These are phyloP conservation scores for Zasmidium angulare DNA, from an alignment of 2,329 filamentous ascomycete species.

Conservation along the genomic window DNA sequence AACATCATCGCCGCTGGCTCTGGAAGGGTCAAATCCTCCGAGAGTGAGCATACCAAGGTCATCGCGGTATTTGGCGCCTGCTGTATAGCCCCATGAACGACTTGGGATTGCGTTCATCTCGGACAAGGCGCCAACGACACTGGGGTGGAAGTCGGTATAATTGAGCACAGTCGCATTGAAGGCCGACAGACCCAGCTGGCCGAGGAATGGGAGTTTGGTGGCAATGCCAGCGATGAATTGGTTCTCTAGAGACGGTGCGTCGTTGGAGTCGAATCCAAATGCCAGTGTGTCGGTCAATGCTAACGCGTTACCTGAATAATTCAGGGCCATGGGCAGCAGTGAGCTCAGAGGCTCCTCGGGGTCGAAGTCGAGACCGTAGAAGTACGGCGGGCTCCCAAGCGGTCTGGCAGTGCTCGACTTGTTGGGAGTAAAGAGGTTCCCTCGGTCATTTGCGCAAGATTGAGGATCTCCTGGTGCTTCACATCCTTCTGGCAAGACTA, in stretches of 20 bases:
- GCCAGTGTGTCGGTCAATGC: neutral
- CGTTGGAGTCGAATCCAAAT: slow-evolving; percentile 1
- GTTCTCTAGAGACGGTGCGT: neutral
- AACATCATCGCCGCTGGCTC: slow-evolving; percentile 39
- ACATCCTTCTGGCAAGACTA: slow-evolving; percentile 60
- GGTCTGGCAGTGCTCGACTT: neutral
- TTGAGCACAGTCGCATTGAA: slow-evolving; percentile 39
- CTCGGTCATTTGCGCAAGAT: slow-evolving; percentile 4
- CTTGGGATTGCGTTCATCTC: slow-evolving; percentile 35
- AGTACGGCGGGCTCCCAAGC: neutral
- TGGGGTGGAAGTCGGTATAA: slow-evolving; percentile 26
- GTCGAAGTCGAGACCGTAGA: slow-evolving; percentile 4
- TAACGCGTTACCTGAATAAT: neutral
- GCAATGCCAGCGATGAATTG: slow-evolving; percentile 10
- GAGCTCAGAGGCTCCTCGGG: neutral
- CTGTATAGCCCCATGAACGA: slow-evolving; percentile 42
- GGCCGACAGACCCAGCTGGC: slow-evolving; percentile 38
- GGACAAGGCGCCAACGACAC: slow-evolving; percentile 29
- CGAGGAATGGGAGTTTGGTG: slow-evolving; percentile 30
- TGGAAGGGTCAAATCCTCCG: slow-evolving; percentile 43
- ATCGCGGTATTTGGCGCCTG: slow-evolving; percentile 46
- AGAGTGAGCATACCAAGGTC: slow-evolving; percentile 29
- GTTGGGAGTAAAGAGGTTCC: neutral
- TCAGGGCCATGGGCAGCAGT: neutral
- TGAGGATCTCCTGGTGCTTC: slow-evolving; percentile 9